A percentile compares a stretch with the other conserved stretches of the same genome.
Conservation (phyloP, 2,329 filamentous ascomycete genomes). For the Colletotrichum shisoi region DNA sequence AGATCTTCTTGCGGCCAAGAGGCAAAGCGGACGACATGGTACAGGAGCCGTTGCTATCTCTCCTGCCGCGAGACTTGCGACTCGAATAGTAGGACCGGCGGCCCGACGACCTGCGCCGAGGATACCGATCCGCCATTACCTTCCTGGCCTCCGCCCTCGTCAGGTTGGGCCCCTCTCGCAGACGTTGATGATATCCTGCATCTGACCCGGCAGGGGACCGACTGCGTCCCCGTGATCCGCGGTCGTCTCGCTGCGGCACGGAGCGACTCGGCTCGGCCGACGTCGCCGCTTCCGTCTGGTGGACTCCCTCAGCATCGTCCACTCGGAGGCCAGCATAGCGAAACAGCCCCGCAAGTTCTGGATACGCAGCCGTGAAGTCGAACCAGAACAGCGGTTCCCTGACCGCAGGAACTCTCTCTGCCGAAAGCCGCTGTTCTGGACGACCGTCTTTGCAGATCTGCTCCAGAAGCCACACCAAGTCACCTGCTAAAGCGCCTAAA, state of each 20-base stretch:
- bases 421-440: slow-evolving; percentile 40
- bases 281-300: background rate
- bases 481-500: slow-evolving; percentile 43
- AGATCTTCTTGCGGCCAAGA: background rate
- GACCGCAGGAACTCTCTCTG: slow-evolving; percentile 34
- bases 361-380: slow-evolving; percentile 38
- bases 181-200: too few relatives aligned
- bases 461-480: slow-evolving; percentile 50
- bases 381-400: slow-evolving; percentile 41
- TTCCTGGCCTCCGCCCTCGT: slow-evolving; percentile 3
- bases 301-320: background rate
- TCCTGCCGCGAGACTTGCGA: too few relatives aligned
- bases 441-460: slow-evolving; percentile 43
- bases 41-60: too few relatives aligned
- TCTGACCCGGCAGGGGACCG: too few relatives aligned
- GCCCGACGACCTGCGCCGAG: background rate
- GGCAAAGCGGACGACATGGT: background rate
- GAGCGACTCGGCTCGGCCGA: too few relatives aligned
- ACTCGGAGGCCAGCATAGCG: slow-evolving; percentile 38
- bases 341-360: slow-evolving; percentile 33
- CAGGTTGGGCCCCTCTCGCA: slow-evolving; percentile 1
- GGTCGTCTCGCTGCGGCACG: too few relatives aligned
- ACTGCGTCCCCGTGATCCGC: background rate
- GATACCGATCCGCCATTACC: background rate
- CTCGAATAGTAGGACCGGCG: background rate